These are phyloP conservation scores for Rhodocollybia butyracea DNA, from an alignment of 768 basidiomycete genomes.

Conservation along the genomic window DNA sequence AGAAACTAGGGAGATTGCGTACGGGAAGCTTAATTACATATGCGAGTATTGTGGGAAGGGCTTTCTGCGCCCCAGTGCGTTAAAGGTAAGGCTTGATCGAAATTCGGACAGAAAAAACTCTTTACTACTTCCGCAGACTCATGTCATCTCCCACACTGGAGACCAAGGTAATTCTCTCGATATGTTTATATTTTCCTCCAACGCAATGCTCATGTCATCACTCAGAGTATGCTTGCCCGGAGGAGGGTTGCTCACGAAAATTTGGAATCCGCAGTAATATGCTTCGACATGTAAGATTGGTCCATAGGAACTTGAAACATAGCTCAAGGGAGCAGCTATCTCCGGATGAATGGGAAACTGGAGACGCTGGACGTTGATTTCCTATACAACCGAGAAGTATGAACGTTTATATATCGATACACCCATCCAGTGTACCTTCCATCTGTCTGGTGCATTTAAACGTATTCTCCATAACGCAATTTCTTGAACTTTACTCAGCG, in stretches of 20 bases:
- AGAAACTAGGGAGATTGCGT: not conserved
- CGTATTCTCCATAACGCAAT: too few species aligned
- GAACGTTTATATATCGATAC: constrained; percentile 31
- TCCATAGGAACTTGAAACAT: constrained; percentile 1
- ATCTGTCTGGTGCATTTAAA: too few species aligned
- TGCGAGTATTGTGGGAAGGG: constrained; percentile 8
- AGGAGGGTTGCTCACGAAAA: constrained; percentile 1
- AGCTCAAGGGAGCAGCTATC: not conserved
- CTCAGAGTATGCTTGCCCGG: constrained; percentile 1
- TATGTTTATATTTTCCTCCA: not conserved
- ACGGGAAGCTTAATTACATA: constrained; percentile 1
- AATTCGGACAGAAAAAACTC: not conserved
- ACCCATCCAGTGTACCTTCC: too few species aligned
- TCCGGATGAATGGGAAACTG: constrained; percentile 4
- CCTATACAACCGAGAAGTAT: too few species aligned
- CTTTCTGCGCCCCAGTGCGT: constrained; percentile 5
- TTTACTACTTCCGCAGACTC: not conserved
- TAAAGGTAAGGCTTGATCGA: not conserved
- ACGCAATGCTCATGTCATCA: not conserved
- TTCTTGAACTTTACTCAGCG: too few species aligned
- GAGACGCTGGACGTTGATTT: too few species aligned
- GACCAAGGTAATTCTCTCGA: constrained; percentile 1
- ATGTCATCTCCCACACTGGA: constrained; percentile 7
- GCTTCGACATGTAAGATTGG: not conserved
- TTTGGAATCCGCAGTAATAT: constrained; percentile 5